These are phyloP conservation scores for Backusella parvicylindrica DNA, from an alignment of 192 early-diverging fungal species.

Conservation along the genomic window DNA sequence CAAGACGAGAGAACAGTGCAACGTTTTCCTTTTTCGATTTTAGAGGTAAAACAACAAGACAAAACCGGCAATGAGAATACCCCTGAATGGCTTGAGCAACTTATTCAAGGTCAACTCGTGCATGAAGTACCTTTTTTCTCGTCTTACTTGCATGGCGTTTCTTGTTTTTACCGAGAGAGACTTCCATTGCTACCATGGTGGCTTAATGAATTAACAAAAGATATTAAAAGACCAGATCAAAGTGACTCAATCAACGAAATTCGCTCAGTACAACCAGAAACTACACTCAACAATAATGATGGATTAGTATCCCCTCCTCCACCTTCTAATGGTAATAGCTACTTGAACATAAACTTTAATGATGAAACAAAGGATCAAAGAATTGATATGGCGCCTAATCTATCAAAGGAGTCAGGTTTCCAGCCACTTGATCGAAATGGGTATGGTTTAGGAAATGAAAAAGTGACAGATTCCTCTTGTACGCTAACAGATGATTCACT, in stretches of 20 bases:
- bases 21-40: neutral
- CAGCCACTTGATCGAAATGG: neutral
- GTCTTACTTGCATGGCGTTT: neutral
- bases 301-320: neutral
- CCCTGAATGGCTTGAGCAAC: neutral
- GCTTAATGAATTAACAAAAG: neutral
- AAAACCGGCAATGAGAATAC: neutral
- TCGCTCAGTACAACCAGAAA: neutral
- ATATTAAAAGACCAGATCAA: neutral
- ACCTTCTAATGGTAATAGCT: neutral
- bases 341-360: neutral
- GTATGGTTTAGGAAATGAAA: neutral
- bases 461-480: neutral
- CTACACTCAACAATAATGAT: neutral
- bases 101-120: neutral
- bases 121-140: constrained; percentile 8
- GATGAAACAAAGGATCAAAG: neutral
- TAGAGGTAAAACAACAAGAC: neutral
- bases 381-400: neutral
- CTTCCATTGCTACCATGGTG: neutral
- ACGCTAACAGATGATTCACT: neutral
- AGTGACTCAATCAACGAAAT: neutral
- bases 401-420: neutral
- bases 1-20: neutral
- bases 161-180: neutral